These are phyloP conservation scores for Suillus discolor DNA, from an alignment of 768 basidiomycete species.

Conservation along the genomic window DNA sequence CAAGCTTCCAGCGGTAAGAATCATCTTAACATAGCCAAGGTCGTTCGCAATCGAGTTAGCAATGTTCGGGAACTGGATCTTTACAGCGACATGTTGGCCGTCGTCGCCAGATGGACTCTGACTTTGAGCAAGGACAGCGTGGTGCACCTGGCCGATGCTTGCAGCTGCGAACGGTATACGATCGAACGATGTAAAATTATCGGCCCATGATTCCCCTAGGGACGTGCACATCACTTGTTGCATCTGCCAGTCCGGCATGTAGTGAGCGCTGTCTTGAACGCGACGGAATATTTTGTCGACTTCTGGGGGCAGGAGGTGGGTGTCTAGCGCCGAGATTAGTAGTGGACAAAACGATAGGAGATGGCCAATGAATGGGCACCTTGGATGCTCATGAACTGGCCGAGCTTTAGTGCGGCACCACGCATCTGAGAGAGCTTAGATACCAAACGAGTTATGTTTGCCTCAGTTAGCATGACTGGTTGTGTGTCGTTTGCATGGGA, in stretches of 20 bases:
- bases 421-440: conserved; percentile 94
- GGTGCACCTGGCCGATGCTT: conserved; percentile 93
- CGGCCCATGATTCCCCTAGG: conserved; percentile 75
- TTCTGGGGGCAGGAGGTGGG: conserved; percentile 84
- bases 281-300: conserved; percentile 85
- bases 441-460: conserved; percentile 87
- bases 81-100: conserved; percentile 67
- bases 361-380: conserved; percentile 39
- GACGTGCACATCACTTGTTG: conserved; percentile 81
- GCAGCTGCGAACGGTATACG: conserved; percentile 92
- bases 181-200: conserved; percentile 73
- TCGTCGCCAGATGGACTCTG: conserved; percentile 56
- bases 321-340: conserved; percentile 53
- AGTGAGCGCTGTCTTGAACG: conserved; percentile 95
- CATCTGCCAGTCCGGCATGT: conserved; percentile 99
- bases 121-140: conserved; percentile 58
- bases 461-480: conserved; percentile 85
- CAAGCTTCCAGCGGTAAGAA: conserved; percentile 78
- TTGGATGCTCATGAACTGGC: conserved; percentile 98
- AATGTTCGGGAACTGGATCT: conserved; percentile 96
- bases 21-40: conserved; percentile 78
- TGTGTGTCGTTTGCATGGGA: conserved; percentile 36
- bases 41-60: conserved; percentile 85
- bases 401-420: conserved; percentile 94
- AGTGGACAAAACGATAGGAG: neutral